Conservation (phyloP, 169 alveolate species). For the Babesia sp. region DNA sequence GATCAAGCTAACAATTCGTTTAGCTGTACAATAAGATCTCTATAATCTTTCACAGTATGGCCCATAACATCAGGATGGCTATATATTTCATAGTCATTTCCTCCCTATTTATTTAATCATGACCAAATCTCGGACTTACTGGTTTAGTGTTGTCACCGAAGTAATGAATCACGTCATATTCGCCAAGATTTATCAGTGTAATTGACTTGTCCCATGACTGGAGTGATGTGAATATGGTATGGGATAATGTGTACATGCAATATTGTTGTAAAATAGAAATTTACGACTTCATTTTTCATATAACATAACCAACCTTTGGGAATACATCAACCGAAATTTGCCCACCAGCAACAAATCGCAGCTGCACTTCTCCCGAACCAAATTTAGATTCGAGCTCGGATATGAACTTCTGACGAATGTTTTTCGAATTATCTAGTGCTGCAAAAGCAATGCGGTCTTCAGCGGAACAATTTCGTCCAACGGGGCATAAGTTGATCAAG, state of each 20-base stretch:
- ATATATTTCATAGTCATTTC: slow-evolving; percentile 94
- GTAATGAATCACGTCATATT: slow-evolving; percentile 33
- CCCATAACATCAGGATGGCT: slow-evolving; percentile 89
- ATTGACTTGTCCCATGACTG: slow-evolving; percentile 88
- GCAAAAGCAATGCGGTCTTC: slow-evolving; percentile 91
- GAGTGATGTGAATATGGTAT: neutral
- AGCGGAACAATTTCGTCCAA: slow-evolving; percentile 94
- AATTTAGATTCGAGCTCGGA: slow-evolving; percentile 23
- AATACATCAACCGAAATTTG: slow-evolving; percentile 94
- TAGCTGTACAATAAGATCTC: slow-evolving; percentile 82
- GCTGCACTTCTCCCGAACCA: slow-evolving; percentile 46
- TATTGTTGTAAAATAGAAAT: too few relatives aligned
- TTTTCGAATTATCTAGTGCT: slow-evolving; percentile 75
- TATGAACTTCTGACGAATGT: slow-evolving; percentile 36
- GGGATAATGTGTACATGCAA: neutral
- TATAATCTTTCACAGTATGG: slow-evolving; percentile 83
- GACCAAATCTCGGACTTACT: neutral
- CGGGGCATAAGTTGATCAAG: slow-evolving; percentile 94
- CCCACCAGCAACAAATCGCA: slow-evolving; percentile 94
- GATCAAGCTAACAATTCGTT: neutral
- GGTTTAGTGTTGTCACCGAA: slow-evolving; percentile 58
- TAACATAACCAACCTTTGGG: slow-evolving; percentile 76
- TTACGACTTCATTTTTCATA: too few relatives aligned
- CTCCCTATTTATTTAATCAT: slow-evolving; percentile 82
- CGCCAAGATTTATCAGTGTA: slow-evolving; percentile 59